Conservation (phyloP, 2,329 filamentous ascomycete species). For the Exserohilum rostratum region DNA sequence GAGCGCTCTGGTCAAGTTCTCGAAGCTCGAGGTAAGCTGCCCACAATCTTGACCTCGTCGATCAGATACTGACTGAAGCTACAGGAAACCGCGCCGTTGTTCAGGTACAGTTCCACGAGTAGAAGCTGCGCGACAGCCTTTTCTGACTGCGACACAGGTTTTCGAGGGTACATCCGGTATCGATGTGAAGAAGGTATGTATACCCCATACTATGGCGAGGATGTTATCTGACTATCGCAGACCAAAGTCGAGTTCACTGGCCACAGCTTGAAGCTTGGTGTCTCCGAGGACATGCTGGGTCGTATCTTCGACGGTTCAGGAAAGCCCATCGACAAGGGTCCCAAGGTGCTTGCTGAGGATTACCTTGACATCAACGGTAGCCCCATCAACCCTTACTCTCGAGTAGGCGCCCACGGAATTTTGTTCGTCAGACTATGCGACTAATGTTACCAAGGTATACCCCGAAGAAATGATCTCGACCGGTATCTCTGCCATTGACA, state of each 20-base stretch:
- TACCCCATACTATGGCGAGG: constrained; percentile 11
- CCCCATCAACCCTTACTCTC: constrained; percentile 97
- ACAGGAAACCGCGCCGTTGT: constrained; percentile 91
- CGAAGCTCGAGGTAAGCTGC: constrained; percentile 83
- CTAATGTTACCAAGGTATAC: constrained; percentile 71
- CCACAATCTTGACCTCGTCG: background rate
- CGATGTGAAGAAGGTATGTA: constrained; percentile 87
- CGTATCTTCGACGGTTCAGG: constrained; percentile 99
- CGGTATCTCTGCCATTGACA: constrained; percentile 98
- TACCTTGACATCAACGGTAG: constrained; percentile 99
- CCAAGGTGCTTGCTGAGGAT: constrained; percentile 96
- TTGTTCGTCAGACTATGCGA: constrained; percentile 19
- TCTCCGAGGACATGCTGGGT: constrained; percentile 99
- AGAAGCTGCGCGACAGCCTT: background rate
- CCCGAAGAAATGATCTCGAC: constrained; percentile 99
- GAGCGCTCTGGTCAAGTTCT: constrained; percentile 93
- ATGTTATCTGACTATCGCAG: constrained; percentile 55
- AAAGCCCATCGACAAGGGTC: constrained; percentile 97
- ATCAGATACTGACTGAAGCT: constrained; percentile 23
- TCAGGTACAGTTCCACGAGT: constrained; percentile 65
- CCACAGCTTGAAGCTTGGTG: constrained; percentile 95
- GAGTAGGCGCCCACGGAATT: constrained; percentile 65
- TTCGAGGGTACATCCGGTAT: constrained; percentile 97
- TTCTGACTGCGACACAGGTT: constrained; percentile 65
- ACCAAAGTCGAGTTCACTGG: constrained; percentile 98